These are phyloP conservation scores for Didymella exigua DNA, from an alignment of 2,329 filamentous ascomycete species.

Conservation along the genomic window DNA sequence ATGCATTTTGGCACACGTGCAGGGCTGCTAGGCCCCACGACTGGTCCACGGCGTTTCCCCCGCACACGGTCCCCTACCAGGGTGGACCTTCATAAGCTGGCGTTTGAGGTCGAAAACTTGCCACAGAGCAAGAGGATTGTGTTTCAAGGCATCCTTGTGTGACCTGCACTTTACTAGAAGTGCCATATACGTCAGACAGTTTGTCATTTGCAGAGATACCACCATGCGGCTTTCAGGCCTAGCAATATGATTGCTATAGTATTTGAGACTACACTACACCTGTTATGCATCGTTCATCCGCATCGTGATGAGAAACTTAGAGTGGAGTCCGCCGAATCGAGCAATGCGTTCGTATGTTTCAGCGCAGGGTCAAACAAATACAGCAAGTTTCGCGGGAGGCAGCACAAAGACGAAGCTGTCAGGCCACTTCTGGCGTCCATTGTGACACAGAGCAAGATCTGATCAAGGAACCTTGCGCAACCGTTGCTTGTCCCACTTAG, in stretches of 20 bases:
- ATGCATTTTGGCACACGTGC: slow-evolving; percentile 41
- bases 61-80: slow-evolving; percentile 26
- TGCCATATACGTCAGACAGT: slow-evolving; percentile 23
- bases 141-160: slow-evolving; percentile 29
- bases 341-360: neutral
- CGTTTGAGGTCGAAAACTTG: slow-evolving; percentile 27
- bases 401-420: slow-evolving; percentile 7
- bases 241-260: slow-evolving; percentile 28
- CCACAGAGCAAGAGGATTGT: slow-evolving; percentile 18
- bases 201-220: slow-evolving; percentile 34
- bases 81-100: slow-evolving; percentile 26
- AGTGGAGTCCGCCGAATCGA: neutral
- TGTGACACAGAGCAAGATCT: slow-evolving; percentile 7
- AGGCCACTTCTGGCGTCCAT: slow-evolving; percentile 9
- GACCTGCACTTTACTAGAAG: slow-evolving; percentile 40
- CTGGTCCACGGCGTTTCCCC: slow-evolving; percentile 37
- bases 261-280: slow-evolving; percentile 7
- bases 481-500: neutral
- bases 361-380: slow-evolving; percentile 1
- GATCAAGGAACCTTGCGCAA: slow-evolving; percentile 9
- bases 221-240: slow-evolving; percentile 29
- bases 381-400: slow-evolving; percentile 2
- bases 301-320: neutral
- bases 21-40: slow-evolving; percentile 35
- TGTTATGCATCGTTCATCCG: neutral